Evolutionary conservation across 2,329 filamentous ascomycete species (phyloP), one percentile per base, ranked within the genome.

Genomic region (Fusarium equiseti): DNA sequence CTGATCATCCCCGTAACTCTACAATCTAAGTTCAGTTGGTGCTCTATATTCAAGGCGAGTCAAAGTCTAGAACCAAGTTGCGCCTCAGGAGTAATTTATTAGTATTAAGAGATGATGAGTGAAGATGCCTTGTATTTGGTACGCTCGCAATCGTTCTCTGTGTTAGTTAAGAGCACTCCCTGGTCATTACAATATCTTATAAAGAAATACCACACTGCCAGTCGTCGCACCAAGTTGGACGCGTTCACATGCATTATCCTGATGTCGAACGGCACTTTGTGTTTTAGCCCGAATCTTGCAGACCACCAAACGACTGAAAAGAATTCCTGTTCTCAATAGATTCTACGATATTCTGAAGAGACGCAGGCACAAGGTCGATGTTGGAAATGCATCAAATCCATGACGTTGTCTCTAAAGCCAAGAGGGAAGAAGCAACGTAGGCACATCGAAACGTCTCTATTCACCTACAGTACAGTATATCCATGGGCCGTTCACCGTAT

Each of bases 321-420:
- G 24, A 11, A 57, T 44, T 27, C 31, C 48, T 42, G 13, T 42
- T 42, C 7, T 35, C 38, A 42, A 27, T 31, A 40, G 20, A 63
- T 53, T 61, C 46, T 64, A 57, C 54, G 51, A 67, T 60, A 35
- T 59, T 32, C 29, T 40, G 27, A 68, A 51, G 64, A 59, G 16
- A 70, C 44, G 61, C 53, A 70, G 53, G 63, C 51, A 53, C 48
- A 61, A 71, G 56, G 53, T 70, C 71, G 60, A 71, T 58, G 55
- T 67, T 67, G 42, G 22, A 65, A 59, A 56, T 59, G 43, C 48
- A 53, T 51, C 35, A 32, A 60, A 57, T 59, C 63, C 66, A 61
- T 49, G 49, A 53, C 64, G 56, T 56, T 58, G 60, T 69, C 53
- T 61, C 60, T 53, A 45, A 59, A 44, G 24, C 32, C 58, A 53